These are phyloP conservation scores for Monotropa hypopitys DNA, from an alignment of 179 eudicot genomes.

Conservation along the genomic window DNA sequence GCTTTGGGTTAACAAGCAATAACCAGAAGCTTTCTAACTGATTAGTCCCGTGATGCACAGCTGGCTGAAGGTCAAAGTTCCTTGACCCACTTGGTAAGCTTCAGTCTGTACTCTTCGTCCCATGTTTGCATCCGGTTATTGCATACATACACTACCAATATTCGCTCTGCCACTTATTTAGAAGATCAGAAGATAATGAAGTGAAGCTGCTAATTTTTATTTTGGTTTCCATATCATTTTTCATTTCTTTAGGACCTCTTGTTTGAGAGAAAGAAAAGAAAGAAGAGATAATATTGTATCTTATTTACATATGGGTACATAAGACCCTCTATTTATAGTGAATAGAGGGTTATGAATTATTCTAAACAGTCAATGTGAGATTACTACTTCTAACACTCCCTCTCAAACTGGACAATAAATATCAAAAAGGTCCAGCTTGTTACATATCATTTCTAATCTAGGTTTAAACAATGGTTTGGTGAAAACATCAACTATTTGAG, in stretches of 20 bases:
- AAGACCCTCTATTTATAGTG: too few species aligned
- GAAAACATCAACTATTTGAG: too few species aligned
- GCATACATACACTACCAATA: background rate
- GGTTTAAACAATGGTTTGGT: too few species aligned
- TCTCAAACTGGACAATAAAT: too few species aligned
- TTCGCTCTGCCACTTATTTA: background rate
- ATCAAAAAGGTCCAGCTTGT: too few species aligned
- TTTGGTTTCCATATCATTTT: background rate
- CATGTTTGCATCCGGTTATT: background rate
- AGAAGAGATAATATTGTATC: too few species aligned
- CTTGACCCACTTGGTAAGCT: background rate
- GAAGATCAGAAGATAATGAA: background rate
- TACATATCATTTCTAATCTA: too few species aligned
- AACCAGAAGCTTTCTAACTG: background rate
- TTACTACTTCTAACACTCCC: too few species aligned
- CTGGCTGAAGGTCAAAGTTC: background rate
- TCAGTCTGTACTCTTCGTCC: background rate
- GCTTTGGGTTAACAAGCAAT: conserved; percentile 47
- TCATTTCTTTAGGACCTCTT: background rate
- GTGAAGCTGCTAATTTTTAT: background rate
- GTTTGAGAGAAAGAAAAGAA: too few species aligned
- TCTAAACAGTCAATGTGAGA: too few species aligned
- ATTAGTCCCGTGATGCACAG: background rate
- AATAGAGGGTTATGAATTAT: too few species aligned
- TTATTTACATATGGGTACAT: too few species aligned